These are phyloP conservation scores for Pouteria glomerata DNA, from an alignment of 148 eudicot species.

Conservation along the genomic window DNA sequence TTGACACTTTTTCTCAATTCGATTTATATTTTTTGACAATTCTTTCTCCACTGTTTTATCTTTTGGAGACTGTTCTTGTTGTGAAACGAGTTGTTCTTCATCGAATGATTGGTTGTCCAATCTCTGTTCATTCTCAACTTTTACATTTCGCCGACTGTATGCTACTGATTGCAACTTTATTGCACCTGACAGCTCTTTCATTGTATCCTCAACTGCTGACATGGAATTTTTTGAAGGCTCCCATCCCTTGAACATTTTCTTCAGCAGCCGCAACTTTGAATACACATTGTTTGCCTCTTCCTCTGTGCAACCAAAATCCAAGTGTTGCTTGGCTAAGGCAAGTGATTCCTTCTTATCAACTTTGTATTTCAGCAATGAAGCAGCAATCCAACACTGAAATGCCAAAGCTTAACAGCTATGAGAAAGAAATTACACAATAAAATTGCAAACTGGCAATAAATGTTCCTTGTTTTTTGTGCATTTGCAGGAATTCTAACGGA, in stretches of 20 bases:
- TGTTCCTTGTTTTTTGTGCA: not conserved
- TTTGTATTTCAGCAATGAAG: slow-evolving; percentile 44
- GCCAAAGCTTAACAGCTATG: slow-evolving; percentile 10
- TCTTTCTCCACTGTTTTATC: slow-evolving; percentile 13
- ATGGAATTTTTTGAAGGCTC: slow-evolving; percentile 13
- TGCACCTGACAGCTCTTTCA: slow-evolving; percentile 14
- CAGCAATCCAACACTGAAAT: slow-evolving; percentile 75
- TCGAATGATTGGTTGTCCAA: slow-evolving; percentile 15
- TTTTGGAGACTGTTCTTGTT: not conserved
- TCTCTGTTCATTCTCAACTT: slow-evolving; percentile 20
- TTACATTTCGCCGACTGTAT: slow-evolving; percentile 7
- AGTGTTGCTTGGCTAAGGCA: slow-evolving; percentile 35
- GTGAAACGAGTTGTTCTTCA: slow-evolving; percentile 2
- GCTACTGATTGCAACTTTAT: slow-evolving; percentile 4
- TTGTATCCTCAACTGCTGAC: slow-evolving; percentile 15
- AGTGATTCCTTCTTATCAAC: slow-evolving; percentile 58
- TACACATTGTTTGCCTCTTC: slow-evolving; percentile 43
- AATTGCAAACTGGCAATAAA: not conserved
- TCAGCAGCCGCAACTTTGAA: slow-evolving; percentile 38
- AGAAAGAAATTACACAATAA: not conserved
- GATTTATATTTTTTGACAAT: slow-evolving; percentile 16
- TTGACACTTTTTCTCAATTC: slow-evolving; percentile 25
- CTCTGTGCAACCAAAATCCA: slow-evolving; percentile 53
- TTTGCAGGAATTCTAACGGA: not conserved
- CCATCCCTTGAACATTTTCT: slow-evolving; percentile 35